Conservation (phyloP, 1,139 yeast species). For the Arxiozyma slooffiae region DNA sequence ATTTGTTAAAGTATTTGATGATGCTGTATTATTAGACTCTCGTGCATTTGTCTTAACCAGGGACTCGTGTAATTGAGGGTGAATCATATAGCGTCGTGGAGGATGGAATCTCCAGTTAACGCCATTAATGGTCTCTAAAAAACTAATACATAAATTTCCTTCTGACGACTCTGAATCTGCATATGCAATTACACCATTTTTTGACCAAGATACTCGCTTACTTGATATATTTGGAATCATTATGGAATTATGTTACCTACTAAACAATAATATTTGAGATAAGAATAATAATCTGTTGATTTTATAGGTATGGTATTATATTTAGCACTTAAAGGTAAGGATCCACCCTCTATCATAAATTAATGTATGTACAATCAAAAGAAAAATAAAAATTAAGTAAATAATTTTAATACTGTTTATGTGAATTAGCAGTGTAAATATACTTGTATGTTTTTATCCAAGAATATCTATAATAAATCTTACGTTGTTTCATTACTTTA, state of each 20-base stretch:
- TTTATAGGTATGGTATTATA: background rate
- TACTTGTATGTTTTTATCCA: background rate
- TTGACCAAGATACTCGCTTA: slow-evolving; percentile 27
- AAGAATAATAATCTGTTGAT: background rate
- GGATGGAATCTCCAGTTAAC: slow-evolving; percentile 31
- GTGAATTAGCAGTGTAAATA: no score
- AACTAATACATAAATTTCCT: slow-evolving; percentile 28
- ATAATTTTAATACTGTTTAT: no score
- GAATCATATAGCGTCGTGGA: slow-evolving; percentile 26
- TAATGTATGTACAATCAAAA: background rate
- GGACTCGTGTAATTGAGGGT: slow-evolving; percentile 27
- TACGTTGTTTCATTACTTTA: background rate
- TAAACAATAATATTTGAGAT: no score
- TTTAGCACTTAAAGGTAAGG: background rate
- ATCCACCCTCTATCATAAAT: background rate
- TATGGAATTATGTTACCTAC: background rate
- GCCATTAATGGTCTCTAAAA: slow-evolving; percentile 30
- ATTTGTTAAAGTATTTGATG: background rate
- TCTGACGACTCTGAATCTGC: slow-evolving; percentile 26
- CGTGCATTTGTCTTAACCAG: slow-evolving; percentile 1
- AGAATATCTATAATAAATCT: background rate
- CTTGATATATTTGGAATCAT: slow-evolving; percentile 1
- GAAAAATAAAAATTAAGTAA: no score
- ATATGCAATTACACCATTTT: slow-evolving; percentile 30
- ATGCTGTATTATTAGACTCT: background rate